These are phyloP conservation scores for Leccinum truebloodii DNA, from an alignment of 768 basidiomycete species.

Conservation along the genomic window DNA sequence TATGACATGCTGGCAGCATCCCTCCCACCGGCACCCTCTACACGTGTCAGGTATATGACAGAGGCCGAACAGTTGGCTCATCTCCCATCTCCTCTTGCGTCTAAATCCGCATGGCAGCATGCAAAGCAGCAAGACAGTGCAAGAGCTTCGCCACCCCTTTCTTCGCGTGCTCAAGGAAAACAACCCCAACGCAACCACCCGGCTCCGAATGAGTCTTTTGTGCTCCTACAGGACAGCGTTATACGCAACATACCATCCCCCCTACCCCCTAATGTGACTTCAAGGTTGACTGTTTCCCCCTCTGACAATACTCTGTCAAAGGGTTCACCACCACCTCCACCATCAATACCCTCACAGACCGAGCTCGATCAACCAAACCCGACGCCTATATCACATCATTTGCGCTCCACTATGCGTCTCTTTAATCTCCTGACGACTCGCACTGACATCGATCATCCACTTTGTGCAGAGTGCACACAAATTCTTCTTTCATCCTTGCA, in stretches of 20 bases:
- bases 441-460: constrained; percentile 86
- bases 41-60: constrained; percentile 38
- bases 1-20: constrained; percentile 82
- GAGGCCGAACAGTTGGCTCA: constrained; percentile 48
- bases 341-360: constrained; percentile 37
- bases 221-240: constrained; percentile 84
- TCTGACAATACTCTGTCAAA: constrained; percentile 34
- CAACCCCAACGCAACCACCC: constrained; percentile 53
- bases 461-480: constrained; percentile 94
- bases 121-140: constrained; percentile 44
- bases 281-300: constrained; percentile 45
- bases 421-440: constrained; percentile 76
- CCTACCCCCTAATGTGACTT: constrained; percentile 39
- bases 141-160: constrained; percentile 40
- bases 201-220: constrained; percentile 85
- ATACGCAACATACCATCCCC: constrained; percentile 68
- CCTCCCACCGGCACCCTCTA: constrained; percentile 55
- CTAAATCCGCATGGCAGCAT: constrained; percentile 65
- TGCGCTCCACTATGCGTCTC: constrained; percentile 72
- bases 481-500: constrained; percentile 74
- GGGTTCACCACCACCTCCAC: constrained; percentile 24
- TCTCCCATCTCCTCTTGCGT: constrained; percentile 49
- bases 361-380: constrained; percentile 61
- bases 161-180: constrained; percentile 60
- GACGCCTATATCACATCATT: constrained; percentile 74